Conservation (phyloP, 78 protist genomes). For the Diacronema lutheri region DNA sequence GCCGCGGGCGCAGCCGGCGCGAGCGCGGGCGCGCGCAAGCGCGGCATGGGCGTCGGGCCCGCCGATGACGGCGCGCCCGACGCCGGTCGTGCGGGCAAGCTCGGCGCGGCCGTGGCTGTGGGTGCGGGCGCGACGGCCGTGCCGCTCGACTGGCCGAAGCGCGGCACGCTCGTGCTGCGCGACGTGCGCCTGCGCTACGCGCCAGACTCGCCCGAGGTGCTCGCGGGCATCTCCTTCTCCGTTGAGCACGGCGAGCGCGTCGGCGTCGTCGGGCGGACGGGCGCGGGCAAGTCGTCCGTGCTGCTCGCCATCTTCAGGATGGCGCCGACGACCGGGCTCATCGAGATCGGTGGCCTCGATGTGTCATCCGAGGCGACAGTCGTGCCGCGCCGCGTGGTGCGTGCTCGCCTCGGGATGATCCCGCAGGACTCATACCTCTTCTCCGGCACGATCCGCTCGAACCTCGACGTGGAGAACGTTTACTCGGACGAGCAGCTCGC, state of each 20-base stretch:
- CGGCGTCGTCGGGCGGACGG: constrained; percentile 94
- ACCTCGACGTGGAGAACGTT: constrained; percentile 43
- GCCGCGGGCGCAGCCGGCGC: not conserved
- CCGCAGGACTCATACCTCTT: constrained; percentile 80
- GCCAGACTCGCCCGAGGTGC: constrained; percentile 37
- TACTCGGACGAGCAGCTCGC: constrained; percentile 38
- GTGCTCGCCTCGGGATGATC: constrained; percentile 54
- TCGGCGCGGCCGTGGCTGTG: no score
- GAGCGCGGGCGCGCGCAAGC: no score
- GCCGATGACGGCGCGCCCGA: constrained; percentile 5
- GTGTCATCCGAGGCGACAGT: constrained; percentile 9
- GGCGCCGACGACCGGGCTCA: constrained; percentile 40
- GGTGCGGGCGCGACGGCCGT: no score
- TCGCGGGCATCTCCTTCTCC: constrained; percentile 40
- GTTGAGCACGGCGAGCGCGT: constrained; percentile 68
- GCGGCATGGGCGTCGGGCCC: no score
- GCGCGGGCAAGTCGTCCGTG: constrained; percentile 86
- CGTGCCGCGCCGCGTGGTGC: constrained; percentile 40
- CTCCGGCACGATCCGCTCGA: constrained; percentile 59
- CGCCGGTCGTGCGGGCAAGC: no score
- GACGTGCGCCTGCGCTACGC: constrained; percentile 57
- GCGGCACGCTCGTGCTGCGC: no score
- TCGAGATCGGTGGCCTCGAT: constrained; percentile 57
- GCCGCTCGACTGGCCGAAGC: not conserved
- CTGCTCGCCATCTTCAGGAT: constrained; percentile 79